A percentile compares a stretch with the other conserved stretches of the same genome.
phyloP scores from a whole-genome alignment of 441 rosid species.

The Populus hybrid region DNA sequence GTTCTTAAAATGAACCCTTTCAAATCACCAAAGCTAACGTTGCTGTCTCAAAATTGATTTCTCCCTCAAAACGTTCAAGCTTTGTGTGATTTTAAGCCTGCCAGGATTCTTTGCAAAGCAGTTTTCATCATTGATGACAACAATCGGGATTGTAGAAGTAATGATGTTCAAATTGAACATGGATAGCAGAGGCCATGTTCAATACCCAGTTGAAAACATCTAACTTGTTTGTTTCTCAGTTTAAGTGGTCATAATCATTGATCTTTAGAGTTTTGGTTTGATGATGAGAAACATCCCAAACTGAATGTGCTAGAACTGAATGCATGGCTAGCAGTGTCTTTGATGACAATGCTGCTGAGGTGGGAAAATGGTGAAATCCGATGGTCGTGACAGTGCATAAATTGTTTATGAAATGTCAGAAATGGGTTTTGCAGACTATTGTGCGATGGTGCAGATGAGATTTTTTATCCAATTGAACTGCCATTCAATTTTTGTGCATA shows the following conservation, averaged over 20 bases:
- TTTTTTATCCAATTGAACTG: neutral
- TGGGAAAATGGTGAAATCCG: neutral
- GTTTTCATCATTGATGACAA: neutral
- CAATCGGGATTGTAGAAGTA: neutral
- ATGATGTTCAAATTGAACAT: neutral
- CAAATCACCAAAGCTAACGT: neutral
- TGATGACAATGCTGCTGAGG: neutral
- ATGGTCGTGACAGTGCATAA: neutral
- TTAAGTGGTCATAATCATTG: neutral
- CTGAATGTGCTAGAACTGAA: neutral
- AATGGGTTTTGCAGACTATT: neutral
- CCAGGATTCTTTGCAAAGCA: neutral
- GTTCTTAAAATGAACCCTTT: neutral
- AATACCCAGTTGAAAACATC: neutral
- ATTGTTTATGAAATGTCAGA: neutral
- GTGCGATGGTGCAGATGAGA: neutral
- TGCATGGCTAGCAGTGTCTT: neutral
- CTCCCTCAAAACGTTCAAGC: neutral
- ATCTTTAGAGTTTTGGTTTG: neutral
- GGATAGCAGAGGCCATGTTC: neutral
- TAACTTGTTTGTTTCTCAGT: neutral
- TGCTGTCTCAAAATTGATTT: neutral
- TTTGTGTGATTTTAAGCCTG: neutral
- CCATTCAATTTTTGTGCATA: neutral
- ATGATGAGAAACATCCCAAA: neutral